Evolutionary conservation across 305 asterid species (phyloP).

Genomic region (Solanum chacoense): DNA sequence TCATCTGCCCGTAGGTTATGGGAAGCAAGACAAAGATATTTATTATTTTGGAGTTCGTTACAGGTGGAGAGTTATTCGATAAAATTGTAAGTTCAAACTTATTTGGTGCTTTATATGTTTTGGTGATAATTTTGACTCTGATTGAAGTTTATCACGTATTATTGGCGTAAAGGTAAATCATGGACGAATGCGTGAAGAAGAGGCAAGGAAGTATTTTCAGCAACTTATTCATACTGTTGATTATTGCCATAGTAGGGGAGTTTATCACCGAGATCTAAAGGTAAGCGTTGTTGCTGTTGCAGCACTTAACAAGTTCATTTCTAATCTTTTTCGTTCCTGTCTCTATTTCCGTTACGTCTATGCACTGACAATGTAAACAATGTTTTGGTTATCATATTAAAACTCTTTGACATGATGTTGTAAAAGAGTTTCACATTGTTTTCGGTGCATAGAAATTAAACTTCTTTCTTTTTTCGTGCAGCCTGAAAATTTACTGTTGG

Average conservation of each 20-base stretch:
- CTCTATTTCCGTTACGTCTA: not conserved
- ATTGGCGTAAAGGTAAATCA: constrained; percentile 40
- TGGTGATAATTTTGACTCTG: not conserved
- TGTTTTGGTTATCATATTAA: not conserved
- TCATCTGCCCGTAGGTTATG: constrained; percentile 45
- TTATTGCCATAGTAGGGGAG: constrained; percentile 76
- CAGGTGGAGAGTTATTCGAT: constrained; percentile 92
- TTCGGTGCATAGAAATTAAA: not conserved
- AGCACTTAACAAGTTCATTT: not conserved
- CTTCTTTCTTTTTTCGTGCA: constrained; percentile 4
- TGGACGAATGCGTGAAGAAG: constrained; percentile 60
- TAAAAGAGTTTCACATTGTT: not conserved
- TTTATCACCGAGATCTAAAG: constrained; percentile 75
- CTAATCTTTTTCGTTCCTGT: not conserved
- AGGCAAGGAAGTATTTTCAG: constrained; percentile 65
- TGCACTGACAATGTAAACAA: not conserved
- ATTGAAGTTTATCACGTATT: not conserved
- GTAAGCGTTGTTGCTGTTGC: constrained; percentile 9
- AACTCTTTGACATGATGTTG: not conserved
- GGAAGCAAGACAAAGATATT: constrained; percentile 88
- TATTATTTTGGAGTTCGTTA: constrained; percentile 64
- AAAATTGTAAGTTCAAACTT: constrained; percentile 54
- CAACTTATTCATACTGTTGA: constrained; percentile 64
- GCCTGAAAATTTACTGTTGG: constrained; percentile 78
- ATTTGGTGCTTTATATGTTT: not conserved